These are phyloP conservation scores for Stylosanthes scabra DNA, from an alignment of 331 rosid genomes.

Conservation along the genomic window DNA sequence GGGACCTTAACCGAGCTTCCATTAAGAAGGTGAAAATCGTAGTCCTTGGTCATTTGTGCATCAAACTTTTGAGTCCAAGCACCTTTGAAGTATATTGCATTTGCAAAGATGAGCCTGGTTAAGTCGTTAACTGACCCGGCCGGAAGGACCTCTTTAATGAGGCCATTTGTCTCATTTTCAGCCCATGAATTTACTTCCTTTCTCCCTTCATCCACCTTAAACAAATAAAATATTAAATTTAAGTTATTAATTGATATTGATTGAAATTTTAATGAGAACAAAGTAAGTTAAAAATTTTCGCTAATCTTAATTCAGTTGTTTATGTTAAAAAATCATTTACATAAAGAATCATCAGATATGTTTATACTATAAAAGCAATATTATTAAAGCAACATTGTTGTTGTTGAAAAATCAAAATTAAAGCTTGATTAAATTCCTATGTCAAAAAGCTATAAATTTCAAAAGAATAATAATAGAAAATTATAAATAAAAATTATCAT, in stretches of 20 bases:
- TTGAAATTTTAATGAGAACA: no score
- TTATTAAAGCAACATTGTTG: background rate
- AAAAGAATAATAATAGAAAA: no score
- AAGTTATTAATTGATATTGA: no score
- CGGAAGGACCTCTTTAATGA: slow-evolving; percentile 83
- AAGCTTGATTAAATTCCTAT: background rate
- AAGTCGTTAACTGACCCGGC: slow-evolving; percentile 61
- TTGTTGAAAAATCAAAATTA: slow-evolving; percentile 19
- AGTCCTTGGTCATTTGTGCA: slow-evolving; percentile 58
- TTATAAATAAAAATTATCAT: no score
- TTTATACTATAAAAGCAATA: no score
- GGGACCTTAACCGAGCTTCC: slow-evolving; percentile 69
- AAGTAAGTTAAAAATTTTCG: background rate
- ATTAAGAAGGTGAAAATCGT: slow-evolving; percentile 70
- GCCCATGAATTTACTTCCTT: slow-evolving; percentile 84
- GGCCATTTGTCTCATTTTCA: slow-evolving; percentile 81
- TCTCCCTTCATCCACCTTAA: slow-evolving; percentile 63
- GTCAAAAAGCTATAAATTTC: background rate
- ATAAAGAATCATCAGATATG: background rate
- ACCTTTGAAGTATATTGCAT: slow-evolving; percentile 87
- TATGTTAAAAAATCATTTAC: background rate
- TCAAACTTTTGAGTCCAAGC: slow-evolving; percentile 75
- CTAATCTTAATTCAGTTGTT: background rate
- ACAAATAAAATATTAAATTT: slow-evolving; percentile 32
- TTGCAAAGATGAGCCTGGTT: slow-evolving; percentile 79